Base-by-base conservation (phyloP, 2,329 filamentous ascomycete genomes). In the Hymenotorrendiella dingleyae region DNA sequence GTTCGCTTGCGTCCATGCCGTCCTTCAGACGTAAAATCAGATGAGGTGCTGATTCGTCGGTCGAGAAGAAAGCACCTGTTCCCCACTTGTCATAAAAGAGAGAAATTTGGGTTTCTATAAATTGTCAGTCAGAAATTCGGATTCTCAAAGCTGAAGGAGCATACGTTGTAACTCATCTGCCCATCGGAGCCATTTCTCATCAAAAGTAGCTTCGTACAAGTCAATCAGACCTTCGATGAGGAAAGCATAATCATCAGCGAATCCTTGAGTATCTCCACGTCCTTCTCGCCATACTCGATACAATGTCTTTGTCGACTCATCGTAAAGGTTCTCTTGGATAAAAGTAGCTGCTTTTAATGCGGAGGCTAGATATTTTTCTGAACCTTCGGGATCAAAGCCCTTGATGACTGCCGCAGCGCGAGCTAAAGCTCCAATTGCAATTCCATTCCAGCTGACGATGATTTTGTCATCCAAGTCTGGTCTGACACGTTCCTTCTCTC, bases 191-290 rank as follows among this genome's bases (percentile, higher is more conserved):
- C 85, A 86, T 32, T 68, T 67, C 51, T 84, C 80, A 43, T 95
- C 81, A 48, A 84, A 83, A 0, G 87, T 95, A 1, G 83, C 77
- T 61, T 91, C 82, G 60, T 94, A 94, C 21, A 97, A 74, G 53
- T 90, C 83, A 43, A 97, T 69, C 1, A 96, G 70, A 0, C 89
- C 91, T 37, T 83, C 78, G 37, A 89, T 85, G 29, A 97, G 63
- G 62, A 91, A 95, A 3, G 91, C 88, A 60, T 97, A 97, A 66
- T 98, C 93, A 55, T 97, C 93, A 1, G 91, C 87, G 63, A 97
- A 94, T 0, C 78, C 90, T 28, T 73, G 71, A 0, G 79, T 81
- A 14, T 78, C 71, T 21, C 82, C 80, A 7, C 78, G 71, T 2
- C 78, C 69, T 47, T 82, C 77, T 22, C 80, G 78, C 64, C 84